Percentiles rank a stretch among this genome's conserved stretches.
phyloP scores from a whole-genome alignment of 257 asterid genomes.

The Cruciata laevipes region DNA sequence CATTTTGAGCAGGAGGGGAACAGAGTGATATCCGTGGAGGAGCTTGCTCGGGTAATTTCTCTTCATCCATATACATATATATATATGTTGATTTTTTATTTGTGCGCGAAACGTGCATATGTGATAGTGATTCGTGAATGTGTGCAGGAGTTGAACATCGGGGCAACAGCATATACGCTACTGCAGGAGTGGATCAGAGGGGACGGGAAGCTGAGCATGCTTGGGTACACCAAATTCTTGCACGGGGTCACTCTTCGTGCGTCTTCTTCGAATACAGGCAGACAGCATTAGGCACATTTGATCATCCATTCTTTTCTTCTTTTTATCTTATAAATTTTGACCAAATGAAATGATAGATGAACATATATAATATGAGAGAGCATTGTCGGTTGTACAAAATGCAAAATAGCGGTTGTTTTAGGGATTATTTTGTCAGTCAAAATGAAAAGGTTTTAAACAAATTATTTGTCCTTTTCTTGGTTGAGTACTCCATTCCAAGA shows the following conservation, averaged over 20 bases:
- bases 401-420: no score
- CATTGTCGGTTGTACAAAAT: neutral
- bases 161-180: constrained; percentile 58
- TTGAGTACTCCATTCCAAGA: no score
- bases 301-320: neutral
- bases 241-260: constrained; percentile 85
- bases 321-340: neutral
- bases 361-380: neutral
- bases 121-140: neutral
- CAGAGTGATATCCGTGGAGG: constrained; percentile 71
- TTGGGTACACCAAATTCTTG: constrained; percentile 84
- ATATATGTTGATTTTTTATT: neutral
- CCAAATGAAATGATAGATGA: neutral
- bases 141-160: constrained; percentile 75
- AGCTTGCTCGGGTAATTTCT: constrained; percentile 64
- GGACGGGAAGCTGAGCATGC: constrained; percentile 65
- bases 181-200: constrained; percentile 74
- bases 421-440: neutral
- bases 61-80: neutral
- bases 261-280: constrained; percentile 39
- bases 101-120: neutral
- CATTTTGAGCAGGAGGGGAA: constrained; percentile 78
- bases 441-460: no score
- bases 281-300: constrained; percentile 53
- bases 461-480: no score